Evolutionary conservation across 2,329 filamentous ascomycete species (phyloP), one percentile per base, ranked within the genome.

Genomic region (Thermomyces lanuginosus): DNA sequence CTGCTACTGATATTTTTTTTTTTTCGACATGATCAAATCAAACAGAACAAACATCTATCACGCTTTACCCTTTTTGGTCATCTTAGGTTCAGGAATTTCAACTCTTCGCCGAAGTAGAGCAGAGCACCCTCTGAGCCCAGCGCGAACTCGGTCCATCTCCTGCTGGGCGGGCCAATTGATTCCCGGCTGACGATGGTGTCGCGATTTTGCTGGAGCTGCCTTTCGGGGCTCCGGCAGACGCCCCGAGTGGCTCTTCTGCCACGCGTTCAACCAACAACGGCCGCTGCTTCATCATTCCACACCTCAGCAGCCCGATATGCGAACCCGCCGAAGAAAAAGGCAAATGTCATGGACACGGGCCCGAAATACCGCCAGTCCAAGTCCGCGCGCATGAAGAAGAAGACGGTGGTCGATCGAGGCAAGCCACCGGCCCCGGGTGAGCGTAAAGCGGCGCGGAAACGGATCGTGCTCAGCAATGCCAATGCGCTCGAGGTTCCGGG

Each of bases 401-500:
- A 56, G 35, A 38, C 41, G 18, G 40, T 35, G 8, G 42, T 43
- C n/a, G 54, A 58, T n/a, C 45, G 49, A 8, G 52, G 58, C 29
- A 69, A 66, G 52, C 63, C 71, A 9, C 76, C 78, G 11, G 61
- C 61, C 8, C 64, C 71, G 3, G 86, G 84, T 38, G 84, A 93
- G 63, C 72, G 84, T 39, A 92, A 83, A 57, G 79, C 80, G 15
- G 63, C 80, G 48, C 74, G 83, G 38, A 92, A 91, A 61, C 73
- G 80, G 40, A 80, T 98, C 44, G 73, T 91, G 33, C 71, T 98
- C 34, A 86, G 77, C 62, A 98, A 95, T 58, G 78, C 80, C 53
- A 95, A 92, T 56, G 89, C 89, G 26, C 60, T 93, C 19, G 70
- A 76, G 33, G 76, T 95, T 5, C 48, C 61, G 13, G 77, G 71